Base-by-base conservation (phyloP, 345 rosid species). In the Brassica rapa region DNA sequence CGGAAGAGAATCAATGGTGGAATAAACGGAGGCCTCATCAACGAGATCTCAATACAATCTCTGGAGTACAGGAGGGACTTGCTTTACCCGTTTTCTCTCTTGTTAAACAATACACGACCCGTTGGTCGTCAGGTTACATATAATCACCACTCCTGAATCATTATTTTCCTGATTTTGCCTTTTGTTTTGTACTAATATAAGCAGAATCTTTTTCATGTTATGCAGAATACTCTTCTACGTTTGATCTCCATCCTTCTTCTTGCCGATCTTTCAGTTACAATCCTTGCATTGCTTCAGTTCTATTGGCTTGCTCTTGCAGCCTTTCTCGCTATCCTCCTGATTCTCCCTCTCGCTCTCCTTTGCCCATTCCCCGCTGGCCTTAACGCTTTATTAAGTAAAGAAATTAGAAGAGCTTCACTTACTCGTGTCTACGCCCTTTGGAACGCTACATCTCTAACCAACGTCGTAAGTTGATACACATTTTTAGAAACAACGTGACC, bases 361-460 rank as follows among this genome's bases (percentile, higher is more conserved):
- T 91, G 94, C 69, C 98, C 98, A 62, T 89, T 95, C 85, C 98
- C 93, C 1, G 97, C 99, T 6, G 99, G 98, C 56, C 82, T 95
- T 84, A 93, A 93, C 85, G 98, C 99, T 39, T 90, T 95, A 74
- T 88, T 91, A 80, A 93, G 99, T 83, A 93, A 83, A 85, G 98
- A 93, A 86, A 87, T 97, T 70, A 87, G 97, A 81, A 88, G 92
- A 85, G 94, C 98, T 69, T 89, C 88, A 71, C 97, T 91, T 70
- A 84, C 97, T 79, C 99, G 99, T 81, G 84, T 91, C 57, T 93
- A 88, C 75, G 90, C 92, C 64, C 80, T 95, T 55, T 95, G 99
- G 99, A 95, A 91, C 53, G 87, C 88, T 57, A 87, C 98, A 66
- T 95, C 99, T 64, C 82, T 95, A 9, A 87, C 91, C 73, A 95